phyloP scores from a whole-genome alignment of 1,139 yeast genomes.

The Nakaseomyces bracarensis region DNA sequence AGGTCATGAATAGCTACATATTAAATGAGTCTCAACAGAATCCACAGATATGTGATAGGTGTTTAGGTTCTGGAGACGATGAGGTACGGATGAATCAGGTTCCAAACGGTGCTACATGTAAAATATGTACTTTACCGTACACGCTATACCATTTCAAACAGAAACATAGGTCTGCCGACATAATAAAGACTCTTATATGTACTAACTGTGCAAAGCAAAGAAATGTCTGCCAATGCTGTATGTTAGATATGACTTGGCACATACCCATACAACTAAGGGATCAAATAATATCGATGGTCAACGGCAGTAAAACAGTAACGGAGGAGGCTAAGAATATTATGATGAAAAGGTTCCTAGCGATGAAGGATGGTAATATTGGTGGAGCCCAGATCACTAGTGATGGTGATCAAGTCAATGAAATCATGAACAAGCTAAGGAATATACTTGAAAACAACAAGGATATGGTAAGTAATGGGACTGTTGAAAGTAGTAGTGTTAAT shows the following conservation, averaged over 20 bases:
- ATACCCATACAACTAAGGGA: conserved; percentile 74
- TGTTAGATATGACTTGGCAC: conserved; percentile 72
- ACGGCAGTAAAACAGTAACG: conserved; percentile 38
- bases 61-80: conserved; percentile 55
- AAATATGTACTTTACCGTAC: conserved; percentile 76
- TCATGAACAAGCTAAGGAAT: conserved; percentile 27
- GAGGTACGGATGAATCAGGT: conserved; percentile 67
- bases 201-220: conserved; percentile 66
- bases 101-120: conserved; percentile 66
- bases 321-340: conserved; percentile 43
- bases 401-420: conserved; percentile 31
- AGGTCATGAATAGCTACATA: background rate
- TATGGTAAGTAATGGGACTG: conserved; percentile 2
- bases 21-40: background rate
- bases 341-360: conserved; percentile 46
- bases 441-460: conserved; percentile 6
- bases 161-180: conserved; percentile 33
- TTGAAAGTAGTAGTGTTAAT: background rate
- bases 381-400: conserved; percentile 34
- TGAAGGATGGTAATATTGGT: conserved; percentile 38
- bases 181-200: conserved; percentile 42
- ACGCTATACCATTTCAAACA: conserved; percentile 69
- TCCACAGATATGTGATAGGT: conserved; percentile 48
- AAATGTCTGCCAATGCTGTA: conserved; percentile 83
- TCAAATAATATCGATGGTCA: conserved; percentile 71